Percentiles rank a stretch among this genome's conserved stretches.
Evolutionary conservation across 176 grass and related monocot genomes (phyloP).

Genomic region (Themeda triandra): DNA sequence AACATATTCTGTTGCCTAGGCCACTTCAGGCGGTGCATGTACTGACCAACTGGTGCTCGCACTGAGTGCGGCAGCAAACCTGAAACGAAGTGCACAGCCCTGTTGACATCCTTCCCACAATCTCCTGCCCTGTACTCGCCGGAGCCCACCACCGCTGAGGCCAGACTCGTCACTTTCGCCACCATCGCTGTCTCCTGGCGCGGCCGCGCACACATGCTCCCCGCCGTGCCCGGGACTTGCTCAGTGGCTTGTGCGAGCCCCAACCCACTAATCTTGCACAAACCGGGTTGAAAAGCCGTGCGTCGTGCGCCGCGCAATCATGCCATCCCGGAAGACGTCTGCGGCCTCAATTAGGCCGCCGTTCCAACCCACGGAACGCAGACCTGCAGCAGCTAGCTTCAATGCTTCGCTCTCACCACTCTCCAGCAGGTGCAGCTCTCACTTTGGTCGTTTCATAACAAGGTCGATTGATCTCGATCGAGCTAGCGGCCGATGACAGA

Average conservation of each 20-base stretch:
- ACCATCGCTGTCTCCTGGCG: conserved; percentile 24
- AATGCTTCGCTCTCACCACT: neutral
- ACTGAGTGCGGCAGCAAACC: conserved; percentile 20
- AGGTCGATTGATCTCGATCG: neutral
- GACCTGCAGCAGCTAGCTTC: neutral
- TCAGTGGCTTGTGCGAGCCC: neutral
- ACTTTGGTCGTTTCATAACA: neutral
- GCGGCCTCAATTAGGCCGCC: neutral
- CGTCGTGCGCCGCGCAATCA: conserved; percentile 31
- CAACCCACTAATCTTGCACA: conserved; percentile 29
- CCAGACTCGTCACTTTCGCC: conserved; percentile 9
- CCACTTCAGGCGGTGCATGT: neutral
- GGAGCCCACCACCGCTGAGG: conserved; percentile 22
- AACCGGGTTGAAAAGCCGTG: neutral
- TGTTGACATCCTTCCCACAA: neutral
- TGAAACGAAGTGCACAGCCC: neutral
- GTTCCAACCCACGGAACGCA: neutral
- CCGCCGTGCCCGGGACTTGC: neutral
- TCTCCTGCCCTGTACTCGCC: neutral
- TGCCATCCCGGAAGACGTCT: neutral
- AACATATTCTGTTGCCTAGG: neutral
- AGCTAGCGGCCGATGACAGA: neutral
- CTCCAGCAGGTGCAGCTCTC: neutral
- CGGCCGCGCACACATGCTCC: neutral
- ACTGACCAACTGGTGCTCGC: neutral